A percentile compares a stretch with the other conserved stretches of the same genome.
phyloP scores from a whole-genome alignment of 352 stramenopile species.

The Phytophthora uliginosa region DNA sequence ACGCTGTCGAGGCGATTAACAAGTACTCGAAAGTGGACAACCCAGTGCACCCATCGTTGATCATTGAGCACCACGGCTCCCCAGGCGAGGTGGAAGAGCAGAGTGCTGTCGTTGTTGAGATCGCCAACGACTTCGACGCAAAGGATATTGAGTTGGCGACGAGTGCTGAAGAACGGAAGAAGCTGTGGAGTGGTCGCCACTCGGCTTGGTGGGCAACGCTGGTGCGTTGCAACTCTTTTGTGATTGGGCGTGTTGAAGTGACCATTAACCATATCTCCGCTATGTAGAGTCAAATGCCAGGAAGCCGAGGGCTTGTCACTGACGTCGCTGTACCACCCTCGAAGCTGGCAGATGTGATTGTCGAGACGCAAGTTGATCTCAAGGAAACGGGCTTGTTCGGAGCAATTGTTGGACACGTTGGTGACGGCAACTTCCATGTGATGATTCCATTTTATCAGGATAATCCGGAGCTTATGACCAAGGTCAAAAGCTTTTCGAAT shows the following conservation, averaged over 20 bases:
- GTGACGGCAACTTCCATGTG: conserved; percentile 98
- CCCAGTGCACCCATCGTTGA: conserved; percentile 88
- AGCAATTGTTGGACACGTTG: conserved; percentile 92
- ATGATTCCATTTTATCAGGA: conserved; percentile 94
- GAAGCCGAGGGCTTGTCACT: conserved; percentile 88
- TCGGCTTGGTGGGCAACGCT: conserved; percentile 86
- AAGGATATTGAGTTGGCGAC: conserved; percentile 81
- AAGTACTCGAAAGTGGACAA: conserved; percentile 85
- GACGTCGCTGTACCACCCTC: conserved; percentile 97
- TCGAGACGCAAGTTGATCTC: conserved; percentile 93
- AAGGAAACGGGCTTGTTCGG: conserved; percentile 87
- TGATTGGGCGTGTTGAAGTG: not conserved
- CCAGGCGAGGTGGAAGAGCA: conserved; percentile 87
- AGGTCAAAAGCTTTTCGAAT: conserved; percentile 90
- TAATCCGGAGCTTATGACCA: conserved; percentile 83
- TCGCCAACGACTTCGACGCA: conserved; percentile 86
- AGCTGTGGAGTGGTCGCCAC: conserved; percentile 83
- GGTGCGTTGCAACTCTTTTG: conserved; percentile 41
- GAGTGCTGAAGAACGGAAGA: conserved; percentile 74
- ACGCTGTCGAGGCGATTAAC: conserved; percentile 78
- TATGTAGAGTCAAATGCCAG: conserved; percentile 73
- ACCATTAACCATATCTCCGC: not conserved
- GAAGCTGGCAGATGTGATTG: conserved; percentile 94
- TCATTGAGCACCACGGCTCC: conserved; percentile 95
- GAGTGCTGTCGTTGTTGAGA: conserved; percentile 81